Evolutionary conservation across 805 yeast genomes (phyloP).

Genomic region (Metschnikowia drakensbergensis): DNA sequence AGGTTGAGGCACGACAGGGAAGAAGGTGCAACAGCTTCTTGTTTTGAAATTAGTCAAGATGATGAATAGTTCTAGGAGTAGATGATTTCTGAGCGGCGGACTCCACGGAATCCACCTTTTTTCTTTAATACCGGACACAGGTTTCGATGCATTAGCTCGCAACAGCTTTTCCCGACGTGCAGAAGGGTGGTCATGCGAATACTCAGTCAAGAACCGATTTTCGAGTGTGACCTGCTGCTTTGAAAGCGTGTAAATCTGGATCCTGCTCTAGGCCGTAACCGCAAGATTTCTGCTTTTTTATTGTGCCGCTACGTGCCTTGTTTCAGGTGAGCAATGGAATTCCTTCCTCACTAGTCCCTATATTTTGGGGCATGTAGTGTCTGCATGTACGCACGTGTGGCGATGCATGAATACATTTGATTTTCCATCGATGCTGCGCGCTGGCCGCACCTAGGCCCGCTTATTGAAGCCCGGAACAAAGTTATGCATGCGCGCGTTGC

Average conservation of each 20-base stretch:
- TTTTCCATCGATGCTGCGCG: neutral
- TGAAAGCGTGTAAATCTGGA: too few relatives aligned
- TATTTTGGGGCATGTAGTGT: too few relatives aligned
- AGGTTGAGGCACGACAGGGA: neutral
- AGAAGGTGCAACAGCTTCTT: neutral
- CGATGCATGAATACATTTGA: neutral
- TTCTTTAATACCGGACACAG: neutral
- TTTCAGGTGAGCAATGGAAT: too few relatives aligned
- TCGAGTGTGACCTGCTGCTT: neutral
- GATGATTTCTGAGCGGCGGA: neutral
- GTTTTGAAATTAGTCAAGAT: neutral
- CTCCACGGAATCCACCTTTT: neutral
- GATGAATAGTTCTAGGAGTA: neutral
- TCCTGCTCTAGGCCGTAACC: neutral
- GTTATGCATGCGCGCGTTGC: neutral
- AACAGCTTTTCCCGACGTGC: conserved; percentile 5
- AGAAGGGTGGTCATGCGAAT: neutral
- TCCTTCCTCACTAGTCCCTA: too few relatives aligned
- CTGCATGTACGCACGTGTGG: neutral
- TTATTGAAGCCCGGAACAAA: neutral
- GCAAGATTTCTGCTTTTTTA: too few relatives aligned
- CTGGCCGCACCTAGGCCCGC: neutral
- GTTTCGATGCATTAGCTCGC: conserved; percentile 6
- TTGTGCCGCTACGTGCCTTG: too few relatives aligned
- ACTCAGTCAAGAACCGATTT: neutral